These are phyloP conservation scores for Boechera retrofracta DNA, from an alignment of 345 rosid species.

Conservation along the genomic window DNA sequence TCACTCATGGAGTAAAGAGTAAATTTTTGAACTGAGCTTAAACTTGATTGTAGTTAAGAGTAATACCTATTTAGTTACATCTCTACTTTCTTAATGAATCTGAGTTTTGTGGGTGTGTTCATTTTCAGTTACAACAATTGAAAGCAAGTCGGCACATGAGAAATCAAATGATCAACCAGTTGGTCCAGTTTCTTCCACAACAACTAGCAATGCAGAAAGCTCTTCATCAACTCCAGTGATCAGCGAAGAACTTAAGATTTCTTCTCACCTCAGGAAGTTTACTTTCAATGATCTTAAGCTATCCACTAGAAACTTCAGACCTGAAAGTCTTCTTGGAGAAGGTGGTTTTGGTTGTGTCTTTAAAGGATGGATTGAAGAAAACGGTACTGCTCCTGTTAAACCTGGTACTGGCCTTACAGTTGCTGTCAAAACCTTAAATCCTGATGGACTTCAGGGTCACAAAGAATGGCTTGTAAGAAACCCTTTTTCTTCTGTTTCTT, in stretches of 20 bases:
- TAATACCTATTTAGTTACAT: slow-evolving; percentile 9
- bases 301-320: slow-evolving; percentile 95
- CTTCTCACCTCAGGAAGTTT: slow-evolving; percentile 81
- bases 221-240: slow-evolving; percentile 82
- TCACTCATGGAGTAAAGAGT: background rate
- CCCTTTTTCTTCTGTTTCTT: slow-evolving; percentile 14
- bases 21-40: background rate
- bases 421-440: slow-evolving; percentile 96
- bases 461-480: slow-evolving; percentile 93
- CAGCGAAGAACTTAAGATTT: slow-evolving; percentile 84
- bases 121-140: slow-evolving; percentile 49
- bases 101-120: slow-evolving; percentile 18
- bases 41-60: background rate
- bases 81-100: slow-evolving; percentile 24
- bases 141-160: slow-evolving; percentile 74
- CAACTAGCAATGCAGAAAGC: slow-evolving; percentile 84
- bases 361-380: slow-evolving; percentile 97
- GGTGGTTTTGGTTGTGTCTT: slow-evolving; percentile 98
- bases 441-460: slow-evolving; percentile 98
- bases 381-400: slow-evolving; percentile 97
- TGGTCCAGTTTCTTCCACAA: slow-evolving; percentile 64
- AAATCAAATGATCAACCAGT: slow-evolving; percentile 74
- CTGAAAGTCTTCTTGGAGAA: slow-evolving; percentile 97
- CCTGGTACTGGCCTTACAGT: slow-evolving; percentile 98
- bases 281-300: slow-evolving; percentile 88